phyloP scores from a whole-genome alignment of 2,329 filamentous ascomycete species.

The Colletotrichum cuscutae region DNA sequence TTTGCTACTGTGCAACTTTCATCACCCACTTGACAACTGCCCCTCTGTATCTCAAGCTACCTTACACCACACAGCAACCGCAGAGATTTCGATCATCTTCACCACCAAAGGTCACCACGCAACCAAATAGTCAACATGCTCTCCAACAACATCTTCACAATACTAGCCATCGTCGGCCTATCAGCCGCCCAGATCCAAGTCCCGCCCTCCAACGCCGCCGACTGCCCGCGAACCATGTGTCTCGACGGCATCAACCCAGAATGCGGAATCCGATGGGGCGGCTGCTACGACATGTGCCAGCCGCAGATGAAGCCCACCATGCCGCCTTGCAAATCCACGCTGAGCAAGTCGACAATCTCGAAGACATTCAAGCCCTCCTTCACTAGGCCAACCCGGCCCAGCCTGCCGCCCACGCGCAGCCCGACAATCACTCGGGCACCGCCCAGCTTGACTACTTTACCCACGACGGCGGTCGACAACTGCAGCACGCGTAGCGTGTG shows the following conservation, averaged over 20 bases:
- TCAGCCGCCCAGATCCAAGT: constrained; percentile 13
- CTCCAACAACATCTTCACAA: not conserved
- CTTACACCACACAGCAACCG: not conserved
- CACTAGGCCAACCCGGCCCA: not conserved
- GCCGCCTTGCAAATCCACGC: constrained; percentile 27
- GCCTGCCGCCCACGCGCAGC: not conserved
- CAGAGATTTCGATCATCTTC: not conserved
- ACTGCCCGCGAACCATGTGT: constrained; percentile 39
- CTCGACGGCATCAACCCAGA: constrained; percentile 40
- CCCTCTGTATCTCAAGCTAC: no score
- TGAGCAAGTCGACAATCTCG: not conserved
- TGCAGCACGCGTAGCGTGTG: constrained; percentile 41
- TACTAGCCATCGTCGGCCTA: constrained; percentile 19
- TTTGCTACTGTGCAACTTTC: not conserved
- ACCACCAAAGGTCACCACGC: not conserved
- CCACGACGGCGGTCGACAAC: constrained; percentile 5
- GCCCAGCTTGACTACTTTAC: not conserved
- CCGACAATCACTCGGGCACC: not conserved
- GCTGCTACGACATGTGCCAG: constrained; percentile 44
- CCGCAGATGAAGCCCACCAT: constrained; percentile 20
- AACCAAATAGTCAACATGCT: constrained; percentile 15
- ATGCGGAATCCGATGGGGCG: constrained; percentile 42
- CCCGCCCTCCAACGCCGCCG: not conserved
- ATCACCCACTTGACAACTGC: not conserved
- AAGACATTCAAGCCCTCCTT: not conserved